Conservation (phyloP, 768 basidiomycete species). For the Imleria badia region DNA sequence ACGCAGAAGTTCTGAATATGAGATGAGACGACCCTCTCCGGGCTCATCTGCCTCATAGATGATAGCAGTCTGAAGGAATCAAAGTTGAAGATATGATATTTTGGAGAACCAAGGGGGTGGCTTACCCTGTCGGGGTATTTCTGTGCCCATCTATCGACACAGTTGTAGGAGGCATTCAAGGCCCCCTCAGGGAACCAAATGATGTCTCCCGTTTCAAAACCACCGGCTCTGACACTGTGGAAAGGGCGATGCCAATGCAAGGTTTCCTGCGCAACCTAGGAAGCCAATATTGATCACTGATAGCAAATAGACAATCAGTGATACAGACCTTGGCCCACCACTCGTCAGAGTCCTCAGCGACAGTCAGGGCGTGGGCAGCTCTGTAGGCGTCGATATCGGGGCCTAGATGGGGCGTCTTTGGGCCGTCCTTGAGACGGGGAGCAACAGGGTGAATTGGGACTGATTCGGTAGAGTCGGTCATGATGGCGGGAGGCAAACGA, state of each 20-base stretch:
- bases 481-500: constrained; percentile 23
- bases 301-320: background rate
- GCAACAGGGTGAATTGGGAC: constrained; percentile 69
- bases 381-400: constrained; percentile 78
- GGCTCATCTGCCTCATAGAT: constrained; percentile 99
- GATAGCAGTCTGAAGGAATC: constrained; percentile 70
- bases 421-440: constrained; percentile 62
- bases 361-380: constrained; percentile 61
- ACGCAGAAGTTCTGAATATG: constrained; percentile 82
- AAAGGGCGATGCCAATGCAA: constrained; percentile 90
- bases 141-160: constrained; percentile 95
- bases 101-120: background rate
- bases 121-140: constrained; percentile 77
- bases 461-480: constrained; percentile 38
- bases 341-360: constrained; percentile 74
- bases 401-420: constrained; percentile 73
- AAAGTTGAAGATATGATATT: background rate
- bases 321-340: constrained; percentile 84
- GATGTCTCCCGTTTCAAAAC: constrained; percentile 83
- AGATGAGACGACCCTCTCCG: constrained; percentile 69
- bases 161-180: constrained; percentile 94
- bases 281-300: background rate
- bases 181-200: constrained; percentile 96
- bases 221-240: constrained; percentile 79
- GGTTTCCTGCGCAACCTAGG: constrained; percentile 66